These are phyloP conservation scores for Mortierella sp. DNA, from an alignment of 371 early-diverging fungal species.

Conservation along the genomic window DNA sequence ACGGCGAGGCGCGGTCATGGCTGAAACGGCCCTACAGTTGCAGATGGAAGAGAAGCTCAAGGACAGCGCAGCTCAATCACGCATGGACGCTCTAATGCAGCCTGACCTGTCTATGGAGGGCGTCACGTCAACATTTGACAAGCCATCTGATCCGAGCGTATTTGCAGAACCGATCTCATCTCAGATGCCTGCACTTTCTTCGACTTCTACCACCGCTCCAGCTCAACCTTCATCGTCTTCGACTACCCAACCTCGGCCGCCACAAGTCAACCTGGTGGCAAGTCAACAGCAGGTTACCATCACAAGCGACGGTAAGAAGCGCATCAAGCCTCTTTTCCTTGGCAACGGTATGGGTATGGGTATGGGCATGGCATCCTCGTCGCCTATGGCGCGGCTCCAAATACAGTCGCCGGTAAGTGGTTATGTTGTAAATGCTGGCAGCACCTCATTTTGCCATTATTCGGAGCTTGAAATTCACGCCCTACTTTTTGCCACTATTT, in stretches of 20 bases:
- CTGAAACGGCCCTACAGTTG: slow-evolving; percentile 76
- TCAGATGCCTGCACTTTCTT: slow-evolving; percentile 3
- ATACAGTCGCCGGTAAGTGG: slow-evolving; percentile 16
- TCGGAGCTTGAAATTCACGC: neutral
- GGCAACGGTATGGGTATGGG: slow-evolving; percentile 60
- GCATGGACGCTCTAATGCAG: slow-evolving; percentile 53
- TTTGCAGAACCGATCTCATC: slow-evolving; percentile 50
- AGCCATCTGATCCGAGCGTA: slow-evolving; percentile 57
- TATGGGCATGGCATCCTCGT: slow-evolving; percentile 10
- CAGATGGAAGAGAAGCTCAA: slow-evolving; percentile 74
- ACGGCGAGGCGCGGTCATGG: slow-evolving; percentile 65
- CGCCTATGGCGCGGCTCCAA: slow-evolving; percentile 7
- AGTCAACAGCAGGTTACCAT: slow-evolving; percentile 74
- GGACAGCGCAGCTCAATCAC: slow-evolving; percentile 40
- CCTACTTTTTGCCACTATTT: neutral
- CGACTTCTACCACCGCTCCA: neutral
- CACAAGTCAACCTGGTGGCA: slow-evolving; percentile 43
- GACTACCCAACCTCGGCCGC: slow-evolving; percentile 26
- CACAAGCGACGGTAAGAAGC: slow-evolving; percentile 82
- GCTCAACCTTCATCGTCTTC: slow-evolving; percentile 14
- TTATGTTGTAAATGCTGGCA: neutral
- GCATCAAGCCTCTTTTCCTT: slow-evolving; percentile 82
- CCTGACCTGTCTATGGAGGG: slow-evolving; percentile 51
- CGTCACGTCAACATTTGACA: slow-evolving; percentile 43
- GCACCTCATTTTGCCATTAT: neutral